These are phyloP conservation scores for Phytophthora syringae DNA, from an alignment of 352 stramenopile species.

Conservation along the genomic window DNA sequence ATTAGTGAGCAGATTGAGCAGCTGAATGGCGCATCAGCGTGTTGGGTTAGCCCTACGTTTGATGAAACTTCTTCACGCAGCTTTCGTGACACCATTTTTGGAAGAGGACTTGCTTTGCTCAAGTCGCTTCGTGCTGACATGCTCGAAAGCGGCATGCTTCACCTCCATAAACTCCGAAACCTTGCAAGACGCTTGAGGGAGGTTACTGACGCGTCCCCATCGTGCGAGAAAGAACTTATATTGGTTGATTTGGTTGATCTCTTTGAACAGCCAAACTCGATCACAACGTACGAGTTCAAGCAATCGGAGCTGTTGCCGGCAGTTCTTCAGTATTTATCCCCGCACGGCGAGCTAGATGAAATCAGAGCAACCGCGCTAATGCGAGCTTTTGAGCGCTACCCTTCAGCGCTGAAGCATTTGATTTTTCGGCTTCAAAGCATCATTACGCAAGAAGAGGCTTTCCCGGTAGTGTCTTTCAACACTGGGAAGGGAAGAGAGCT, in stretches of 20 bases:
- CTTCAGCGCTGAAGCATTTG: slow-evolving; percentile 60
- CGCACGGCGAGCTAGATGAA: slow-evolving; percentile 42
- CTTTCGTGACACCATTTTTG: slow-evolving; percentile 60
- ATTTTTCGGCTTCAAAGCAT: slow-evolving; percentile 71
- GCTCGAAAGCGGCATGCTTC: slow-evolving; percentile 78
- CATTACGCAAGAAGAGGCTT: slow-evolving; percentile 76
- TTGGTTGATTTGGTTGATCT: slow-evolving; percentile 79
- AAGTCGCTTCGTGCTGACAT: slow-evolving; percentile 68
- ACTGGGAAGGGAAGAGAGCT: slow-evolving; percentile 75
- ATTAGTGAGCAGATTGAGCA: slow-evolving; percentile 80
- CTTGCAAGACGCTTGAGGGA: slow-evolving; percentile 65
- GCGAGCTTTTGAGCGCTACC: slow-evolving; percentile 53
- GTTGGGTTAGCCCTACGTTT: slow-evolving; percentile 35
- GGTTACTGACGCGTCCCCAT: slow-evolving; percentile 32
- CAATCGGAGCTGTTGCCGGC: slow-evolving; percentile 77
- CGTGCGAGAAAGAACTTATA: slow-evolving; percentile 55
- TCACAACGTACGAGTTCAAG: slow-evolving; percentile 88
- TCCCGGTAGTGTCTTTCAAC: slow-evolving; percentile 69
- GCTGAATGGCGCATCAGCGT: slow-evolving; percentile 50
- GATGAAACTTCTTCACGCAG: slow-evolving; percentile 12
- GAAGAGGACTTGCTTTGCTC: slow-evolving; percentile 54
- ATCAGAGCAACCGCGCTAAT: slow-evolving; percentile 42
- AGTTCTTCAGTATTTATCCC: slow-evolving; percentile 61
- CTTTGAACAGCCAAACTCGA: slow-evolving; percentile 76
- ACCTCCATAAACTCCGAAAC: slow-evolving; percentile 79